Conservation (phyloP, 2,329 filamentous ascomycete genomes). For the Penicillium sp. region DNA sequence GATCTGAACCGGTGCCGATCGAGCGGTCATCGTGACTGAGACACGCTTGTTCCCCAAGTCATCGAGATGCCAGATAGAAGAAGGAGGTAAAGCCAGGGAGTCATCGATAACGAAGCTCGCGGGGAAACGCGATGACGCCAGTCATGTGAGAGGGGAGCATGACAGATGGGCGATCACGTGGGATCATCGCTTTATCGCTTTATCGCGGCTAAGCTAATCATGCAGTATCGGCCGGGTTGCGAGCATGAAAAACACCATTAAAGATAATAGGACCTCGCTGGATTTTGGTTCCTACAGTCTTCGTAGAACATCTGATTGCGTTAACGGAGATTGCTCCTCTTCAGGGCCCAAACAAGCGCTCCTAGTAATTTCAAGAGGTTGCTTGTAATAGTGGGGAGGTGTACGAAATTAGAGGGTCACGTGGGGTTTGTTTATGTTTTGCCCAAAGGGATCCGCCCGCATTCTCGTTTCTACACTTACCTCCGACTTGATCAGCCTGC, state of each 20-base stretch:
- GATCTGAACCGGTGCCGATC: slow-evolving; percentile 58
- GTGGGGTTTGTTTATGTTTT: slow-evolving; percentile 34
- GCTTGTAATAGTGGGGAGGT: neutral
- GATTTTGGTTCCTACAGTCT: too few relatives aligned
- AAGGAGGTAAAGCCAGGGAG: slow-evolving; percentile 13
- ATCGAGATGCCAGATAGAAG: slow-evolving; percentile 8
- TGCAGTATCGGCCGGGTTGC: neutral
- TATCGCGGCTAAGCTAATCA: neutral
- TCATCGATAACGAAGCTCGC: slow-evolving; percentile 11
- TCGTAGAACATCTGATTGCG: too few relatives aligned
- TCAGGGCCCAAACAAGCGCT: neutral
- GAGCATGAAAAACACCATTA: neutral
- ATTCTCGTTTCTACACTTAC: slow-evolving; percentile 11
- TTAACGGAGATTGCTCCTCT: too few relatives aligned
- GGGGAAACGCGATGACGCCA: slow-evolving; percentile 18
- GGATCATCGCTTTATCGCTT: neutral
- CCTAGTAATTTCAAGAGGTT: neutral
- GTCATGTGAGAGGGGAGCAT: slow-evolving; percentile 30
- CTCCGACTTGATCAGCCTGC: neutral
- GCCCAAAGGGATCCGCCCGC: slow-evolving; percentile 18
- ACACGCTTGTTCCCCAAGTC: slow-evolving; percentile 16
- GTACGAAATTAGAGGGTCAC: slow-evolving; percentile 14
- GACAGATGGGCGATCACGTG: slow-evolving; percentile 9
- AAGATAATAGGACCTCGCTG: neutral
- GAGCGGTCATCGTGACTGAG: slow-evolving; percentile 40